A percentile compares a stretch with the other conserved stretches of the same genome.
Conservation (phyloP, 768 basidiomycete species). For the Tulasnella calospora region DNA sequence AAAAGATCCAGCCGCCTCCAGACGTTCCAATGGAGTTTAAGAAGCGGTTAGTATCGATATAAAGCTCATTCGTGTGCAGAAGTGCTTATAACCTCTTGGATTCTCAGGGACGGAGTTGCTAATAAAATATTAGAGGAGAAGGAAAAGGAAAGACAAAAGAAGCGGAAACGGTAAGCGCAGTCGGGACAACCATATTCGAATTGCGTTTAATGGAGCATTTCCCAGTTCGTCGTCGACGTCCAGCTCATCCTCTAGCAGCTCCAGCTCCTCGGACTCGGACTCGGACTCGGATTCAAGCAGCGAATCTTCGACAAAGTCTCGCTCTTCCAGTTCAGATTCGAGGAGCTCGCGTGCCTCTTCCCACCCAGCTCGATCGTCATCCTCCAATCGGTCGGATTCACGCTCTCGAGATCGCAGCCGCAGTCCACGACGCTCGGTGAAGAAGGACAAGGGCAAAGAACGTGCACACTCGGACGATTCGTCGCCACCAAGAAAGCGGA, state of each 20-base stretch:
- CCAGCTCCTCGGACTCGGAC: slow-evolving; percentile 38
- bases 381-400: not conserved
- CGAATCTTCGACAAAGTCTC: slow-evolving; percentile 41
- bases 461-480: not conserved
- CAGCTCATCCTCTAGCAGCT: slow-evolving; percentile 26
- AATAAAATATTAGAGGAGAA: slow-evolving; percentile 78
- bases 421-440: not conserved
- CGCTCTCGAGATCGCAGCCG: slow-evolving; percentile 18
- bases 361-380: not conserved
- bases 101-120: slow-evolving; percentile 39
- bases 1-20: slow-evolving; percentile 70
- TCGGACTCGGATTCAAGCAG: slow-evolving; percentile 40
- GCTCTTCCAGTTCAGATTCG: slow-evolving; percentile 40
- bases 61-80: too few relatives aligned
- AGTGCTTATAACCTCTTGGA: not conserved
- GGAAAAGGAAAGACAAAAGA: slow-evolving; percentile 64
- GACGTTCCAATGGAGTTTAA: slow-evolving; percentile 91
- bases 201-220: not conserved
- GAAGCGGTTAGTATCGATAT: slow-evolving; percentile 51
- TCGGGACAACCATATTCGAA: too few relatives aligned
- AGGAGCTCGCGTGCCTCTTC: slow-evolving; percentile 33
- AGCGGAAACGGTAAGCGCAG: slow-evolving; percentile 32
- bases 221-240: slow-evolving; percentile 10
- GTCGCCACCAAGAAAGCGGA: not conserved
- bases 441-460: slow-evolving; percentile 1